Evolutionary conservation across 2,329 filamentous ascomycete species (phyloP), one percentile per base, ranked within the genome.

Genomic region (Talaromyces sp.): DNA sequence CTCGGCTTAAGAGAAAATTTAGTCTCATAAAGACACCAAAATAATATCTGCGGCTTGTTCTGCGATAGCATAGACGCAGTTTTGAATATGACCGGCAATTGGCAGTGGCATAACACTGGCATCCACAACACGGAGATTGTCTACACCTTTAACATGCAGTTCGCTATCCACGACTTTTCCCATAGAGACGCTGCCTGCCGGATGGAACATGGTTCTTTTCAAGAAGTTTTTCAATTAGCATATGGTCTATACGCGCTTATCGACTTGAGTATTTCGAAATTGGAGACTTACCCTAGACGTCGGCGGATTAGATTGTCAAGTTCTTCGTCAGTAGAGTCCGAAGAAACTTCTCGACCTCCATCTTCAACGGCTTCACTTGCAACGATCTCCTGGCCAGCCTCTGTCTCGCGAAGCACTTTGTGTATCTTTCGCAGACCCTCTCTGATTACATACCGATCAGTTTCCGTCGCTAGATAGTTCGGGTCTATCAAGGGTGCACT

Each of bases 161-260:
- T 61, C 56, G 7, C 25, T 51, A 36, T 62, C 59, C 22, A 61
- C 61, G 11, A 61, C 59, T 41, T 61, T 57, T 4, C 59, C 59
- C 58, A 60, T 62, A 3, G 53, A 61, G 11, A 55, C 35, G 37
- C 45, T 61, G 11, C 56, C 61, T 21, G 59, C 41, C 15, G 59
- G 52, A 37, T 61, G 59, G 17, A 53, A 59, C 33, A 58, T 40
- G 2, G 59, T 59, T 37, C 56, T n/a, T 61, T 4, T 43, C 19
- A 15, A 28, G 15, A 39, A 25, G 10, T 15, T 5, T 37, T 35
- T n/a, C n/a, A n/a, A n/a, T n/a, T n/a, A n/a, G n/a, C n/a, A n/a
- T n/a, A n/a, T n/a, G n/a, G n/a, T n/a, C n/a, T n/a, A n/a, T n/a
- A n/a, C n/a, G n/a, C n/a, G n/a, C n/a, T n/a, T n/a, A n/a, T n/a